A percentile compares a stretch with the other conserved stretches of the same genome.
Conservation (phyloP, 2,329 filamentous ascomycete species). For the Fusarium siculi region DNA sequence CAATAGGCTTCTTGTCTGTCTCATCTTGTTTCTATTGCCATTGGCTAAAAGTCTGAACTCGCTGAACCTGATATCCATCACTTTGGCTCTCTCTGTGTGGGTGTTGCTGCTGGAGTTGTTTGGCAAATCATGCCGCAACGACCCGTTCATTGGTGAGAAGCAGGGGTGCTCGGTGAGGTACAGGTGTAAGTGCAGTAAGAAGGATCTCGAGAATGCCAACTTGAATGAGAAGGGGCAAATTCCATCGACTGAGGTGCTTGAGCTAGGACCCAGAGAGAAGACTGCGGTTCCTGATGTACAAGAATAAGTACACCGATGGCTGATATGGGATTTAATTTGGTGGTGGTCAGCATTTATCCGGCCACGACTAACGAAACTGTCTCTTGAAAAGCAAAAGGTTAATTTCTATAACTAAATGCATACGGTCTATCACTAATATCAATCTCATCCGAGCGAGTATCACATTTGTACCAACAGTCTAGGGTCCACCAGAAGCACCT, state of each 20-base stretch:
- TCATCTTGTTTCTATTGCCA: constrained; percentile 66
- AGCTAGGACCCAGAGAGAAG: constrained; percentile 39
- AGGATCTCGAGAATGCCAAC: constrained; percentile 49
- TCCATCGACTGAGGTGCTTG: constrained; percentile 36
- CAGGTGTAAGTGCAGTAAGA: constrained; percentile 54
- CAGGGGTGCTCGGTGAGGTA: constrained; percentile 51
- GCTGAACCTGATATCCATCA: constrained; percentile 57
- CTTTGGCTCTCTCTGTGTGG: constrained; percentile 56
- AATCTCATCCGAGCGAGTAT: neutral
- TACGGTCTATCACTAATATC: neutral
- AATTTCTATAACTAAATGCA: neutral
- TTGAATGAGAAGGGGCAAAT: constrained; percentile 44
- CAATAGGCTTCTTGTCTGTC: constrained; percentile 60
- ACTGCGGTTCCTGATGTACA: constrained; percentile 39
- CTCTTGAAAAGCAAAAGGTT: neutral
- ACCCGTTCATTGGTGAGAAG: constrained; percentile 56
- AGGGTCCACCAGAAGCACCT: constrained; percentile 33
- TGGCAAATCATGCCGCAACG: constrained; percentile 58
- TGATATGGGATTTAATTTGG: neutral
- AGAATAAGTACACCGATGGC: constrained; percentile 6
- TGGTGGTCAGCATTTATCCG: neutral
- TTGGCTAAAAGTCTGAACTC: constrained; percentile 58
- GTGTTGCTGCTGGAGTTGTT: constrained; percentile 61
- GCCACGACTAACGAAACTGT: neutral
- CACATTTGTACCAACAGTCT: neutral